Evolutionary conservation across 129 eudicot species (phyloP).

Genomic region (Tanacetum coccineum): DNA sequence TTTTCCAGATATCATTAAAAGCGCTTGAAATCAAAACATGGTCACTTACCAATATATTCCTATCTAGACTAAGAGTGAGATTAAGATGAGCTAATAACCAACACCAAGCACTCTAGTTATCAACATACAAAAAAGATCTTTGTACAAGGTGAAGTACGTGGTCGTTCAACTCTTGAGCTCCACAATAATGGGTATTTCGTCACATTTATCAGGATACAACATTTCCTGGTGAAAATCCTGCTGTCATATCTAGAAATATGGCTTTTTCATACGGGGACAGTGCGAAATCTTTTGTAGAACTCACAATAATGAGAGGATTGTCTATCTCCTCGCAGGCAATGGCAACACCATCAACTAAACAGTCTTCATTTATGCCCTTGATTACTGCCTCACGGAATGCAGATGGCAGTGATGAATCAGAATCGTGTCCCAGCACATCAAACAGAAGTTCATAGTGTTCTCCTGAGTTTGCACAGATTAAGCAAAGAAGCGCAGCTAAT

Average conservation of each 20-base stretch:
- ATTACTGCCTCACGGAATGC: slow-evolving; percentile 28
- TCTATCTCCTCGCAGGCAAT: slow-evolving; percentile 33
- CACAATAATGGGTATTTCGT: background rate
- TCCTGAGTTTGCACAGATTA: slow-evolving; percentile 39
- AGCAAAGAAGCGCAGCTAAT: slow-evolving; percentile 37
- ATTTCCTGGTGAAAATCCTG: slow-evolving; percentile 5
- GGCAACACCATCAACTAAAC: slow-evolving; percentile 29
- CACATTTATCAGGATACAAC: slow-evolving; percentile 13
- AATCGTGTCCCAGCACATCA: slow-evolving; percentile 19
- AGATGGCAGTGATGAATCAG: slow-evolving; percentile 32
- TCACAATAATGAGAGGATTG: slow-evolving; percentile 56
- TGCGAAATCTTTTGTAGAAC: slow-evolving; percentile 11
- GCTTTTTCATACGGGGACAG: slow-evolving; percentile 12
- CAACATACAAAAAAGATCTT: slow-evolving; percentile 1
- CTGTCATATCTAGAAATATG: slow-evolving; percentile 17
- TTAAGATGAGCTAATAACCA: too few relatives aligned
- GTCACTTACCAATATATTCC: too few relatives aligned
- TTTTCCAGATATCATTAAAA: too few relatives aligned
- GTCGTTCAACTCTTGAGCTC: slow-evolving; percentile 6
- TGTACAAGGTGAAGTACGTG: background rate
- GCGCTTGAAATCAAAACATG: too few relatives aligned
- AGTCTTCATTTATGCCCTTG: background rate
- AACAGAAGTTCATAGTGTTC: slow-evolving; percentile 16
- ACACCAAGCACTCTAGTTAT: too few relatives aligned
- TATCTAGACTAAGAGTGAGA: too few relatives aligned